phyloP scores from a whole-genome alignment of 768 basidiomycete species.

The Boletus bicolor region DNA sequence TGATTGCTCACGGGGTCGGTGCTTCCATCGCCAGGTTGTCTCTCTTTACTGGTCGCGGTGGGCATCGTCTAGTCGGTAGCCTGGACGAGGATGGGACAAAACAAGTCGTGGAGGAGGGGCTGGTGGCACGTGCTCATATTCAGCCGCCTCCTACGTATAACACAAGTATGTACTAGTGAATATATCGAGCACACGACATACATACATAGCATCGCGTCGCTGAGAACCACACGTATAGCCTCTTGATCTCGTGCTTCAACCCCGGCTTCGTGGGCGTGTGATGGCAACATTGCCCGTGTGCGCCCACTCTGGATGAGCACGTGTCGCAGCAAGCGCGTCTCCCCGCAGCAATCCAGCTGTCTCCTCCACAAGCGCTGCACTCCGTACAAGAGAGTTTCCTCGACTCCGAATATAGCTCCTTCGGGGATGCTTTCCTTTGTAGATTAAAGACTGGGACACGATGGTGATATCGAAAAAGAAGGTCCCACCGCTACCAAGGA shows the following conservation, averaged over 20 bases:
- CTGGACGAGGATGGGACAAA: background rate
- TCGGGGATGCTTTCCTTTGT: conserved; percentile 51
- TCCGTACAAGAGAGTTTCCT: conserved; percentile 27
- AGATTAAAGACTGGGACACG: conserved; percentile 79
- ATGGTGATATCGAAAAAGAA: conserved; percentile 92
- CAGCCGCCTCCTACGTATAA: background rate
- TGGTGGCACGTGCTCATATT: conserved; percentile 19
- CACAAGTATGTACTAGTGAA: background rate
- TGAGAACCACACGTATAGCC: background rate
- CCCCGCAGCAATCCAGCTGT: conserved; percentile 47
- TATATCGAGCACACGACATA: conserved; percentile 3
- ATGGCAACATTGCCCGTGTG: conserved; percentile 19
- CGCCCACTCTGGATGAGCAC: conserved; percentile 21
- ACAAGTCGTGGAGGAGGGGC: background rate
- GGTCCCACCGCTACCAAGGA: conserved; percentile 91
- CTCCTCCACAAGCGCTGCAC: conserved; percentile 40
- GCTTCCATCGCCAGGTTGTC: conserved; percentile 4
- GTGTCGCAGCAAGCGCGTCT: conserved; percentile 36
- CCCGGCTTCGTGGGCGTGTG: conserved; percentile 38
- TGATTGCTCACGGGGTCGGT: conserved; percentile 18
- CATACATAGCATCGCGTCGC: background rate
- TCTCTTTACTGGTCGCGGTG: conserved; percentile 18
- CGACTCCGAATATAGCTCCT: conserved; percentile 21
- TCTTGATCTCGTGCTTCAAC: conserved; percentile 21
- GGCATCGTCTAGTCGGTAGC: conserved; percentile 17